A percentile compares a stretch with the other conserved stretches of the same genome.
phyloP scores from a whole-genome alignment of 768 basidiomycete species.

The Termitomyces sp. region DNA sequence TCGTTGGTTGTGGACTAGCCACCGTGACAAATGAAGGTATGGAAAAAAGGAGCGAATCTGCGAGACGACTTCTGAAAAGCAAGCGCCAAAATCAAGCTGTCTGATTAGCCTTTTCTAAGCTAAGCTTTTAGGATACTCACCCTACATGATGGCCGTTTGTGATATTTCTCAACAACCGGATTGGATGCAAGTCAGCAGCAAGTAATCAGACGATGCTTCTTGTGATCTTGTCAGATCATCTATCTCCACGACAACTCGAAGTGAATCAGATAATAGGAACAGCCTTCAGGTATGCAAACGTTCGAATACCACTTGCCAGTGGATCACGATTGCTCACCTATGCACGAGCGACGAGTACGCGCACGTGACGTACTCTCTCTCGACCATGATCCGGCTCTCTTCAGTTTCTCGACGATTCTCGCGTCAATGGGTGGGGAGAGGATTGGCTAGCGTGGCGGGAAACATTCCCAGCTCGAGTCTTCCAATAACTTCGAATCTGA shows the following conservation, averaged over 20 bases:
- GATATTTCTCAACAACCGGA: not conserved
- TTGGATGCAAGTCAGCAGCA: too few species aligned
- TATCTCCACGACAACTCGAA: not conserved
- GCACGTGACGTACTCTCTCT: constrained; percentile 21
- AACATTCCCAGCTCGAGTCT: constrained; percentile 44
- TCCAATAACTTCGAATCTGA: constrained; percentile 63
- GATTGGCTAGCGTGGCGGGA: constrained; percentile 17
- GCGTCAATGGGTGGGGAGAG: constrained; percentile 14
- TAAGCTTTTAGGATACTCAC: too few species aligned
- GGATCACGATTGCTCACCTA: too few species aligned
- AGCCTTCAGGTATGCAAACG: too few species aligned
- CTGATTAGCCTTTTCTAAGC: not conserved
- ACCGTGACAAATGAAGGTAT: constrained; percentile 25
- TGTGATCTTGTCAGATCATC: not conserved
- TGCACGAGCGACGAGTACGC: not conserved
- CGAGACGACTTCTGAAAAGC: not conserved
- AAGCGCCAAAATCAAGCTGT: not conserved
- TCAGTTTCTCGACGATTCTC: constrained; percentile 18
- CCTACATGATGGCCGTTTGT: too few species aligned
- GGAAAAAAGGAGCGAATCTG: constrained; percentile 15
- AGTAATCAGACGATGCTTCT: too few species aligned
- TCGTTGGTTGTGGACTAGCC: constrained; percentile 32
- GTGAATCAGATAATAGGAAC: too few species aligned
- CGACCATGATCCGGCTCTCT: constrained; percentile 24
- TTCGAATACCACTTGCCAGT: too few species aligned